A percentile compares a stretch with the other conserved stretches of the same genome.
phyloP scores from a whole-genome alignment of 2,329 filamentous ascomycete species.

The Penicillium decumbens region DNA sequence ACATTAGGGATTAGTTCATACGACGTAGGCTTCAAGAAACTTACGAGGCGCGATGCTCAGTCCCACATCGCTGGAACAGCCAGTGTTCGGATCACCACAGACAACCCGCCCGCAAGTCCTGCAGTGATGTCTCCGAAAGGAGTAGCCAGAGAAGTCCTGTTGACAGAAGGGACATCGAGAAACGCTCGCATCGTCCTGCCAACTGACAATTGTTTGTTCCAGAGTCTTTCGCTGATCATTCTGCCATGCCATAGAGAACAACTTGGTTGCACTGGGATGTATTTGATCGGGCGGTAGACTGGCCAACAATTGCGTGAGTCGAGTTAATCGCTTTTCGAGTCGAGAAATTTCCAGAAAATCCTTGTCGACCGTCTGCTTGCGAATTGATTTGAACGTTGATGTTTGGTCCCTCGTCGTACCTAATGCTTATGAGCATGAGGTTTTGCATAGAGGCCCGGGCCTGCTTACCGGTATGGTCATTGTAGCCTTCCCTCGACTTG shows the following conservation, averaged over 20 bases:
- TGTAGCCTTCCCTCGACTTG: constrained; percentile 93
- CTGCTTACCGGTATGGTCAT: constrained; percentile 66
- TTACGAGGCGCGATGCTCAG: constrained; percentile 67
- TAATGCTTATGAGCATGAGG: constrained; percentile 15
- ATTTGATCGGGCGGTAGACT: constrained; percentile 65
- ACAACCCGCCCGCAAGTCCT: constrained; percentile 89
- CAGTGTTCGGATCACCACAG: constrained; percentile 79
- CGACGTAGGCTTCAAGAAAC: constrained; percentile 24
- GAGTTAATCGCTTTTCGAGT: constrained; percentile 85
- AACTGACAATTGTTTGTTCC: constrained; percentile 88
- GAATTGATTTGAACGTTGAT: constrained; percentile 62
- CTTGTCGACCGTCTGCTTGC: constrained; percentile 75
- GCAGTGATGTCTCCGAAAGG: constrained; percentile 90
- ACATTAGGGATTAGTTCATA: constrained; percentile 31
- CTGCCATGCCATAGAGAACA: constrained; percentile 57
- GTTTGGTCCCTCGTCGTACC: constrained; percentile 68
- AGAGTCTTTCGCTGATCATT: constrained; percentile 73
- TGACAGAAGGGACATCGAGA: constrained; percentile 85
- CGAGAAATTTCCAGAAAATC: constrained; percentile 82
- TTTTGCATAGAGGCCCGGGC: background rate
- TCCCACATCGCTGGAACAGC: constrained; percentile 77
- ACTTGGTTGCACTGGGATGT: constrained; percentile 47
- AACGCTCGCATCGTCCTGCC: constrained; percentile 86
- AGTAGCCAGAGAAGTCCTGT: constrained; percentile 90
- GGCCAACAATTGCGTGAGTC: constrained; percentile 77